These are phyloP conservation scores for Triticum turgidum DNA, from an alignment of 176 grass and related monocot genomes.

Conservation along the genomic window DNA sequence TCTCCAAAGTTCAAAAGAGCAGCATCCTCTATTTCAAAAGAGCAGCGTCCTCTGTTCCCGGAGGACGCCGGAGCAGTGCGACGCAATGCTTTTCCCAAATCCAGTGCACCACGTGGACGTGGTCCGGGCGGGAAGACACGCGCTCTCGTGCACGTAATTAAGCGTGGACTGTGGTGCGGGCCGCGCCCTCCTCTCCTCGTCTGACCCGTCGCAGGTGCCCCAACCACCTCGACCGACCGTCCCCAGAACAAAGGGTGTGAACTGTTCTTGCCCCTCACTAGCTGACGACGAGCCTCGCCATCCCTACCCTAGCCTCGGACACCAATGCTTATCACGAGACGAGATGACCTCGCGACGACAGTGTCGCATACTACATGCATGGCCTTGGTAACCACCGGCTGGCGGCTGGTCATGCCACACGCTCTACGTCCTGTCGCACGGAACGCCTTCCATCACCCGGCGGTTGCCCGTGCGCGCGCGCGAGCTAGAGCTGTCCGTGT, in stretches of 20 bases:
- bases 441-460: too few species aligned
- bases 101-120: conserved; percentile 14
- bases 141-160: neutral
- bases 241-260: neutral
- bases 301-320: neutral
- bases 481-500: too few species aligned
- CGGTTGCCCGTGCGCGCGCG: too few species aligned
- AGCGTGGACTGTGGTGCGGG: neutral
- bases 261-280: neutral
- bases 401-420: neutral
- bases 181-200: neutral
- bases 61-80: conserved; percentile 11
- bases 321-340: neutral
- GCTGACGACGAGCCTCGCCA: neutral
- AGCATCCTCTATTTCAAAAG: too few species aligned
- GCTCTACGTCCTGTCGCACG: too few species aligned
- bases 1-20: neutral
- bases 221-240: neutral
- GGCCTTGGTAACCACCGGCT: neutral
- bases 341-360: neutral
- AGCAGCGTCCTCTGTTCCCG: neutral
- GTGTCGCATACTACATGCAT: neutral
- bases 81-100: neutral
- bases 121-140: neutral
- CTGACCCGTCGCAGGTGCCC: neutral